A percentile compares a stretch with the other conserved stretches of the same genome.
Conservation (phyloP, 371 early-diverging fungal species). For the Mortierella sp. region DNA sequence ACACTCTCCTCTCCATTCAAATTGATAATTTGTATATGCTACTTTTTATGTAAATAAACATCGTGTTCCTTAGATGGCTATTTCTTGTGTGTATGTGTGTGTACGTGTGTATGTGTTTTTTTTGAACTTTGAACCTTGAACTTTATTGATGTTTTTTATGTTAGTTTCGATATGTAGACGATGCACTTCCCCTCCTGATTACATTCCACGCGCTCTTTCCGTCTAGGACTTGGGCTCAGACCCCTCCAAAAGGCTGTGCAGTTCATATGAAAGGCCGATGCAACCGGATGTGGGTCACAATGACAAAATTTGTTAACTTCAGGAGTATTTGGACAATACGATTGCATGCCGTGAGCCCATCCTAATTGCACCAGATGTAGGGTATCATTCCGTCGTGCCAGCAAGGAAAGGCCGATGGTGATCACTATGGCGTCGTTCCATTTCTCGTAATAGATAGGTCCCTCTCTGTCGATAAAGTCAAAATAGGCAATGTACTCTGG, state of each 20-base stretch:
- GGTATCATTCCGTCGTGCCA: slow-evolving; percentile 12
- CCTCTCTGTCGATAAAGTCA: slow-evolving; percentile 24
- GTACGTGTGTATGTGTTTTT: no score
- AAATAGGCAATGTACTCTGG: slow-evolving; percentile 22
- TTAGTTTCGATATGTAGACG: slow-evolving; percentile 56
- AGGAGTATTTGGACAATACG: slow-evolving; percentile 21
- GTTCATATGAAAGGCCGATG: slow-evolving; percentile 12
- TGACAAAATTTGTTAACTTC: slow-evolving; percentile 18
- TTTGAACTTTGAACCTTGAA: no score
- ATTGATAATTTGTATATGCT: no score
- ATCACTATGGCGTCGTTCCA: slow-evolving; percentile 32
- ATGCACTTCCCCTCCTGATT: slow-evolving; percentile 55
- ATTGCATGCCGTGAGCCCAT: slow-evolving; percentile 9
- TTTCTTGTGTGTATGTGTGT: no score
- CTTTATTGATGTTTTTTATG: no score
- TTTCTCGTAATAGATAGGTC: slow-evolving; percentile 37
- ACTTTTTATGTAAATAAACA: no score
- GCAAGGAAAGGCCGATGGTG: slow-evolving; percentile 30
- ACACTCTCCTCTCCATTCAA: no score
- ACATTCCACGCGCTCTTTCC: slow-evolving; percentile 23
- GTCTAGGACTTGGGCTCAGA: slow-evolving; percentile 16
- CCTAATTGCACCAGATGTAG: slow-evolving; percentile 18
- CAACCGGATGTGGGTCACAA: slow-evolving; percentile 9
- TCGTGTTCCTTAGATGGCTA: no score
- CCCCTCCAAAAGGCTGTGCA: slow-evolving; percentile 35